Evolutionary conservation across 2,329 filamentous ascomycete genomes (phyloP), one percentile per base, ranked within the genome.

Genomic region (Lasiodiplodia hormozganensis): DNA sequence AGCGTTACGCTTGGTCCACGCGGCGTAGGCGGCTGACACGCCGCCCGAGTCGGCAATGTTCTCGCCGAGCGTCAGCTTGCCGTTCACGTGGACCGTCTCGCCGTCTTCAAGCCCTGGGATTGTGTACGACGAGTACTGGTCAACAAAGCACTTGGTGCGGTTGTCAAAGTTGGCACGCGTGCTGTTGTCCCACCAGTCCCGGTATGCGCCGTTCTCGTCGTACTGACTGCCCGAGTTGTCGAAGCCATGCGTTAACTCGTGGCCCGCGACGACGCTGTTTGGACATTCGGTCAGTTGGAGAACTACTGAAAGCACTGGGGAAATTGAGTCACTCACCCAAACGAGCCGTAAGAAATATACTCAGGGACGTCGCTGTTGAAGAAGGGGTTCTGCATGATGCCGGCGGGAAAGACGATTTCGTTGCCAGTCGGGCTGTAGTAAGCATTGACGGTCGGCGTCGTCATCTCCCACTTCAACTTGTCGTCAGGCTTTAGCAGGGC

Each of bases 31-130:
- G 0, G 89, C 87, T 8, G 85, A 83, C 0, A 92, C 75, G 16
- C 90, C 90, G 18, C 89, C 90, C 0, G 90, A 88, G 76, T 92
- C 90, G 1, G 90, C 89, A 73, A 92, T 89, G 74, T 92, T 92
- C 79, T 92, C 90, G 23, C 87, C 88, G 2, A 92, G 79, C 0
- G 90, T 92, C 16, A 88, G 80, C 28, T 81, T 81, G 11, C 90
- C 90, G 69, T 90, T 88, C 67, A 92, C 85, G 70, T 89, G 85
- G 0, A 90, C 80, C 4, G 84, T 81, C 70, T 87, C 85, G 1
- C 82, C 86, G 47, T 89, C 83, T 12, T 86, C 82, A 11, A 57
- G 52, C 0, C 85, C 87, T 0, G 82, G 81, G 14, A 91, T 83
- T 0, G 85, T 87, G 74, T 86, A 90, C 40, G 89, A 85, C 68